A percentile compares a stretch with the other conserved stretches of the same genome.
Conservation (phyloP, 2,329 filamentous ascomycete species). For the Alternaria incomplexa region DNA sequence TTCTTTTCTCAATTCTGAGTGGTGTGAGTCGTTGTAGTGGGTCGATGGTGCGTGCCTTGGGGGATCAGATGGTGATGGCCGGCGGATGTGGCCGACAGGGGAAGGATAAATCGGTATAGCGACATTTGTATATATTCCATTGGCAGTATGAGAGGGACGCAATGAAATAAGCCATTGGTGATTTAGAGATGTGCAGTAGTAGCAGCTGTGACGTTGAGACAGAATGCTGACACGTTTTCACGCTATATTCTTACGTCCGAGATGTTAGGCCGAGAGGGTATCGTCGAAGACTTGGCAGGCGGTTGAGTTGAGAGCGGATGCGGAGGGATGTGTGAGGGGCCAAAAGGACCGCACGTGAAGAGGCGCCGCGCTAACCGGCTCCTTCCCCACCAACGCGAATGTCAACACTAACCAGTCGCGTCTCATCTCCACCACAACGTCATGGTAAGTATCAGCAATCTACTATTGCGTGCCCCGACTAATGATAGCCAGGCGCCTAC, state of each 20-base stretch:
- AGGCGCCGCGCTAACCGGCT: slow-evolving; percentile 7
- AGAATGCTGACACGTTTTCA: neutral
- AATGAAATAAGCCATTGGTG: neutral
- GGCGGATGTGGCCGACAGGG: too few relatives aligned
- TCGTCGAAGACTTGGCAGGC: neutral
- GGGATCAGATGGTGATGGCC: neutral
- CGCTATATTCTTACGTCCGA: neutral
- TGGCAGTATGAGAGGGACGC: neutral
- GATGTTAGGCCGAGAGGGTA: neutral
- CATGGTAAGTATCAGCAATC: slow-evolving; percentile 33
- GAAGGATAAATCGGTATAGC: too few relatives aligned
- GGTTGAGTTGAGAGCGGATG: neutral
- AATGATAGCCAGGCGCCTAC: slow-evolving; percentile 31
- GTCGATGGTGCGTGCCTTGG: neutral
- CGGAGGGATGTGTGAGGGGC: neutral
- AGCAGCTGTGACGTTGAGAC: neutral
- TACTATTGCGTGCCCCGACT: slow-evolving; percentile 4
- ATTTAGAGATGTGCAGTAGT: neutral
- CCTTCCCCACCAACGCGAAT: slow-evolving; percentile 10
- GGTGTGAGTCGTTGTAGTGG: neutral
- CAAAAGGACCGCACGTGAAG: slow-evolving; percentile 3
- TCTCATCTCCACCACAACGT: slow-evolving; percentile 27
- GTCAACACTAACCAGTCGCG: slow-evolving; percentile 20
- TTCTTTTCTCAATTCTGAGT: slow-evolving; percentile 40
- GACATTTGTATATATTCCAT: neutral